Evolutionary conservation across 2,329 filamentous ascomycete genomes (phyloP).

Genomic region (Arthroderma sp.): DNA sequence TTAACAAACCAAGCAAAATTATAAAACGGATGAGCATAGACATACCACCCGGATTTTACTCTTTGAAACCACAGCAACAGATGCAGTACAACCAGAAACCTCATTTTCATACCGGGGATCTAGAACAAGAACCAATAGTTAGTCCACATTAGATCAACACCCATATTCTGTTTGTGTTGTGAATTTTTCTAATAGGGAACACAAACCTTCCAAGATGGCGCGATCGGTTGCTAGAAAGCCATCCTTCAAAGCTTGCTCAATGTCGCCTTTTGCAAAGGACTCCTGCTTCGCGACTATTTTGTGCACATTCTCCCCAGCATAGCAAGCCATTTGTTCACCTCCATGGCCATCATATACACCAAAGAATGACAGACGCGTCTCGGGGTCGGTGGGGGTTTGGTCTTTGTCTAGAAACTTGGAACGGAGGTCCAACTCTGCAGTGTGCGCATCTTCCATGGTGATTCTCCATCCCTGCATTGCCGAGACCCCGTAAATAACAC

Average conservation of each 20-base stretch:
- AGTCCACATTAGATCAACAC: neutral
- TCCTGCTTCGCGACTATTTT: conserved; percentile 92
- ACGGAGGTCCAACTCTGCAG: conserved; percentile 75
- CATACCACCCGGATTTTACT: conserved; percentile 92
- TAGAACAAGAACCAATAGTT: conserved; percentile 29
- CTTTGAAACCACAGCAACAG: conserved; percentile 74
- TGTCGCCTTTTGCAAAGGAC: conserved; percentile 77
- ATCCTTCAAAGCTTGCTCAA: conserved; percentile 92
- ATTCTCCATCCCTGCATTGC: conserved; percentile 99
- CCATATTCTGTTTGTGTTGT: neutral
- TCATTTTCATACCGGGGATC: conserved; percentile 96
- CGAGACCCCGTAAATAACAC: conserved; percentile 83
- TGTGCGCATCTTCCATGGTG: conserved; percentile 98
- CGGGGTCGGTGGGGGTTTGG: conserved; percentile 43
- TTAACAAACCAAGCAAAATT: neutral
- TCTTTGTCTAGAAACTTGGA: conserved; percentile 40
- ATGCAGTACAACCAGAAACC: conserved; percentile 93
- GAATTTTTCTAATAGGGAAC: neutral
- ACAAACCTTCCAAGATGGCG: conserved; percentile 83
- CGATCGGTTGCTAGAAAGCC: conserved; percentile 92
- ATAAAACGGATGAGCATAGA: conserved; percentile 18
- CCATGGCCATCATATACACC: conserved; percentile 97
- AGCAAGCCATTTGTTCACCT: conserved; percentile 89
- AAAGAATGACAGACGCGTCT: conserved; percentile 80
- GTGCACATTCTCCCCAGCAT: conserved; percentile 84